Base-by-base conservation (phyloP, 306 rosid species). In the Glycine latifolia region DNA sequence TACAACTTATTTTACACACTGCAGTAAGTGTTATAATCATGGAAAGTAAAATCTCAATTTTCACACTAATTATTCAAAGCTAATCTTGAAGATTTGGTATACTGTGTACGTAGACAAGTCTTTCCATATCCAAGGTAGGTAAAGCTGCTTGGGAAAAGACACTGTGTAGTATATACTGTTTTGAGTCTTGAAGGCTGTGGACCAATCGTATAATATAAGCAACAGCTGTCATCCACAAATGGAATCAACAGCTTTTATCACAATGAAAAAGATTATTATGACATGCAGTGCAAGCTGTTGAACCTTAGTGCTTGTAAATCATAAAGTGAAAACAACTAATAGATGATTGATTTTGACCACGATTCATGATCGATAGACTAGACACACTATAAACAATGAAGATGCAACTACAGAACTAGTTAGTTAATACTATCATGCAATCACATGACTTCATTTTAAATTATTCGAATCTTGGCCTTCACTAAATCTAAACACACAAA, bases 151-250 rank as follows among this genome's bases (percentile, higher is more conserved):
- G 46, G 80, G 55, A 66, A 80, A 69, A 71, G 71, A 55, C 67
- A 70, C 47, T n/a, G n/a, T 46, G 9, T 41, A 41, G 44, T 41
- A 54, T 3, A n/a, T 69, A 66, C 52, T 67, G 67, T n/a, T 61
- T 20, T 37, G 17, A 13, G 17, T 63, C 17, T 39, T 85, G 69
- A 65, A 67, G 68, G 61, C 67, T 76, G 67, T 67, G 85, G 85
- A 80, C 87, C 85, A 77, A 77, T 59, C 71, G 73, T 71, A 69
- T 41, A 65, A 56, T 66, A 78, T 15, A 47, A 52, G 71, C 39
- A 61, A 80, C 85, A 80, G 85, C 85, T 83, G 87, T 80, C 15
- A 37, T 59, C 81, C 67, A 73, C 77, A 58, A 82, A 59, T 54
- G 61, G 54, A 31, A 43, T 56, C 60, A 70, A 44, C 44, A 78